Conservation (phyloP, 805 yeast species). For the Ogataea thermomethanolica region DNA sequence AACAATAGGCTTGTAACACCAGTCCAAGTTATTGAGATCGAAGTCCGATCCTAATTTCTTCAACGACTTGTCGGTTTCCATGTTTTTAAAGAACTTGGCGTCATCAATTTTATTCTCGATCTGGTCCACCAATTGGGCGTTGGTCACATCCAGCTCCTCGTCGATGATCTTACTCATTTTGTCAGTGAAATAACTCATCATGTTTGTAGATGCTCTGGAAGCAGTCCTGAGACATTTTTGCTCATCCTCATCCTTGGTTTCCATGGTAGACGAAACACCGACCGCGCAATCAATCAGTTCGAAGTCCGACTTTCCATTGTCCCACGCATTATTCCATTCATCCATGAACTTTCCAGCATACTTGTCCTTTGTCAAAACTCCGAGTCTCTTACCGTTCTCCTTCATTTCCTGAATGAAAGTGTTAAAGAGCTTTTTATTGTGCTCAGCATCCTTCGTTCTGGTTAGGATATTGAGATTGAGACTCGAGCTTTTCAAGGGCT, state of each 20-base stretch:
- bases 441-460: slow-evolving; percentile 77
- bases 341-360: slow-evolving; percentile 80
- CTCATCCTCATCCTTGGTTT: slow-evolving; percentile 78
- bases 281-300: slow-evolving; percentile 50
- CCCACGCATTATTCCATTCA: slow-evolving; percentile 62
- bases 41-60: slow-evolving; percentile 65
- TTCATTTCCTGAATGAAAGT: slow-evolving; percentile 50
- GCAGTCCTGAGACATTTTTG: slow-evolving; percentile 63
- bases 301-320: slow-evolving; percentile 34
- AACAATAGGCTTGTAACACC: slow-evolving; percentile 90
- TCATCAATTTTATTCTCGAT: slow-evolving; percentile 83
- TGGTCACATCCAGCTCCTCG: slow-evolving; percentile 75
- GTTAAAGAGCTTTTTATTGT: slow-evolving; percentile 62
- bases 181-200: slow-evolving; percentile 80
- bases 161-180: slow-evolving; percentile 86
- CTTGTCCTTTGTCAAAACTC: slow-evolving; percentile 69
- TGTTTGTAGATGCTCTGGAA: slow-evolving; percentile 68
- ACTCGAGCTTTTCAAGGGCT: slow-evolving; percentile 47
- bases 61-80: slow-evolving; percentile 42
- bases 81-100: slow-evolving; percentile 55
- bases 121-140: slow-evolving; percentile 66
- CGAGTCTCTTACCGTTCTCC: slow-evolving; percentile 45
- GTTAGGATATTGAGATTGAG: slow-evolving; percentile 53
- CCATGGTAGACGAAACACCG: slow-evolving; percentile 57
- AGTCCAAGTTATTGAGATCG: slow-evolving; percentile 74